Conservation (phyloP, 805 yeast species). For the Kazachstania africana region DNA sequence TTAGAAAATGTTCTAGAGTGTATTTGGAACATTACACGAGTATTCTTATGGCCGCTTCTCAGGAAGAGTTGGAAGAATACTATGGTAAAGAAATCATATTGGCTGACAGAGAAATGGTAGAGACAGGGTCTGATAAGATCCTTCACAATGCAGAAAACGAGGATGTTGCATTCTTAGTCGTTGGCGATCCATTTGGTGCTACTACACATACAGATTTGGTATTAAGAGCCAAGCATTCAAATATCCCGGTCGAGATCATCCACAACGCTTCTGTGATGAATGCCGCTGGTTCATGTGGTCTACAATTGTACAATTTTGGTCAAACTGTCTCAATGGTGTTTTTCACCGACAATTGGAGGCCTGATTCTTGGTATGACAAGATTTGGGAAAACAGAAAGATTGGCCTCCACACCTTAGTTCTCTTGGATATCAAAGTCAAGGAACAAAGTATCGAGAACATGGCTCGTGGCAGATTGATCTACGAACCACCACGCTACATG, state of each 20-base stretch:
- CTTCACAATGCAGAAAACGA: slow-evolving; percentile 63
- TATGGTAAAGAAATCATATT: slow-evolving; percentile 77
- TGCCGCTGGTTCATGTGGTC: slow-evolving; percentile 96
- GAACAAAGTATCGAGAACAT: slow-evolving; percentile 91
- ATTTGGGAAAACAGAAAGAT: slow-evolving; percentile 78
- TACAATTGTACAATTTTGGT: slow-evolving; percentile 89
- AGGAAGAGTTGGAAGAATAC: slow-evolving; percentile 60
- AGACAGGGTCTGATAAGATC: slow-evolving; percentile 75
- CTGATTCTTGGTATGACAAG: slow-evolving; percentile 88
- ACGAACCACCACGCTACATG: slow-evolving; percentile 97
- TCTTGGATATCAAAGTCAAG: slow-evolving; percentile 89
- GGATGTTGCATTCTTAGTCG: slow-evolving; percentile 89
- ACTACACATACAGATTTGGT: slow-evolving; percentile 95
- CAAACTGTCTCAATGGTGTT: slow-evolving; percentile 95
- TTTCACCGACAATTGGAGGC: slow-evolving; percentile 92
- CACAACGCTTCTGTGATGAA: slow-evolving; percentile 98
- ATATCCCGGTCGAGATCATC: slow-evolving; percentile 65
- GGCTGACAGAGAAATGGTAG: slow-evolving; percentile 94
- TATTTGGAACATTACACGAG: slow-evolving; percentile 93
- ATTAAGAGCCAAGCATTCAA: slow-evolving; percentile 77
- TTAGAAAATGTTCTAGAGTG: slow-evolving; percentile 76
- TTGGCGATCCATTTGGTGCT: slow-evolving; percentile 97
- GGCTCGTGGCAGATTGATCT: slow-evolving; percentile 83
- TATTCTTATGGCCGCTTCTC: slow-evolving; percentile 84
- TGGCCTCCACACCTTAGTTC: slow-evolving; percentile 82